Conservation (phyloP, 1,284 basidiomycete species). For the Mycena citricolor region DNA sequence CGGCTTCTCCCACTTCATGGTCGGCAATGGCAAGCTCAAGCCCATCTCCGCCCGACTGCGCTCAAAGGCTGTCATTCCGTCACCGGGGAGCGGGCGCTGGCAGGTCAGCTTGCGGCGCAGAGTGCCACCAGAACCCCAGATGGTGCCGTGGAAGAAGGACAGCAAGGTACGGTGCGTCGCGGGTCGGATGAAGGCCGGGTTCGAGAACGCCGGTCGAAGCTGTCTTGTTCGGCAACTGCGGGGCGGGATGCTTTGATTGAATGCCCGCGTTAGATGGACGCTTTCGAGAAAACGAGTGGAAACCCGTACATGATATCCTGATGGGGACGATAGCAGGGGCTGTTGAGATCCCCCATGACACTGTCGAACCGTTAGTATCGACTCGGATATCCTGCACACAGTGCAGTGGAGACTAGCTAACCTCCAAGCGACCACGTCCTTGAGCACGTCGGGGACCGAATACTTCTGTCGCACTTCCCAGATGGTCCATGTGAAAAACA, state of each 20-base stretch:
- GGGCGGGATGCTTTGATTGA: slow-evolving; percentile 4
- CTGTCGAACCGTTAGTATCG: not conserved
- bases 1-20: not conserved
- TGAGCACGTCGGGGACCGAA: not conserved
- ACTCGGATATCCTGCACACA: not conserved
- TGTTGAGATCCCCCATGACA: slow-evolving; percentile 8
- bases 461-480: too few species aligned
- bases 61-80: slow-evolving; percentile 3
- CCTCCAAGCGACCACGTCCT: slow-evolving; percentile 6
- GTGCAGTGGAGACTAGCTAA: not conserved
- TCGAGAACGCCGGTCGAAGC: slow-evolving; percentile 1
- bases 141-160: not conserved
- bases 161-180: not conserved
- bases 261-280: not conserved
- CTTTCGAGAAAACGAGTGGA: too few species aligned
- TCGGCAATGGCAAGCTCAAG: not conserved
- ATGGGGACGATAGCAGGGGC: slow-evolving; percentile 5
- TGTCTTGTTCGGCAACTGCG: slow-evolving; percentile 3
- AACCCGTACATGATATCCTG: slow-evolving; percentile 1
- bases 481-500: slow-evolving; percentile 6
- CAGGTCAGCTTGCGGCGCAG: slow-evolving; percentile 1
- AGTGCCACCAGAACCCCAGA: slow-evolving; percentile 3
- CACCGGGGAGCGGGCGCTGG: not conserved
- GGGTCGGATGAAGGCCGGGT: not conserved
- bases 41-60: not conserved